Evolutionary conservation across 768 basidiomycete species (phyloP).

Genomic region (Botryobasidium botryosum): DNA sequence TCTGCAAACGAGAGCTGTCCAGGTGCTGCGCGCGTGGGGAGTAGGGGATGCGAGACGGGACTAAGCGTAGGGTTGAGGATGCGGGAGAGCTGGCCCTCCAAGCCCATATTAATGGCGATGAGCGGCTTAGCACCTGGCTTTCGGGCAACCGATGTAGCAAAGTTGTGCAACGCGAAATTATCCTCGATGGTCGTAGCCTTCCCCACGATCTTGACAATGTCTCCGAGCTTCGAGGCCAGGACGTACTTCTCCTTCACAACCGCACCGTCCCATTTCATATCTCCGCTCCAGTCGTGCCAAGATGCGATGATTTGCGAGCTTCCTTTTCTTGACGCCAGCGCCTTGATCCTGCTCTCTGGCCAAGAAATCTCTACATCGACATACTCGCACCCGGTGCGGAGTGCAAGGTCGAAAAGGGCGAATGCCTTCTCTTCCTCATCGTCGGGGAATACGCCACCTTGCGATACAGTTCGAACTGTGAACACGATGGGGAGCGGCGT

Average conservation of each 20-base stretch:
- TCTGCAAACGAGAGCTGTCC: conserved; percentile 83
- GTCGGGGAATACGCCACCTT: conserved; percentile 88
- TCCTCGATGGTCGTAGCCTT: conserved; percentile 60
- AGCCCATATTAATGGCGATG: conserved; percentile 89
- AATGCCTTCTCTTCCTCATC: conserved; percentile 50
- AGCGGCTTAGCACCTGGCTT: conserved; percentile 52
- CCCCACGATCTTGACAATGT: conserved; percentile 85
- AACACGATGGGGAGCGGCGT: conserved; percentile 79
- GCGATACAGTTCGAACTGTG: conserved; percentile 72
- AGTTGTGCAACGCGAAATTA: conserved; percentile 63
- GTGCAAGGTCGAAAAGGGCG: conserved; percentile 56
- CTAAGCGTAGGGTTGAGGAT: conserved; percentile 74
- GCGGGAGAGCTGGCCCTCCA: conserved; percentile 76
- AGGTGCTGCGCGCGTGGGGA: conserved; percentile 79
- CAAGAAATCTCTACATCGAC: conserved; percentile 79
- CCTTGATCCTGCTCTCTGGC: conserved; percentile 41
- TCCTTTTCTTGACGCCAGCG: conserved; percentile 46
- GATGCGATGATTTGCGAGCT: conserved; percentile 72
- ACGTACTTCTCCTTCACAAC: conserved; percentile 52
- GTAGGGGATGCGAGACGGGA: conserved; percentile 75
- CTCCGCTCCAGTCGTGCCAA: conserved; percentile 88
- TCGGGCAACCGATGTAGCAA: conserved; percentile 34
- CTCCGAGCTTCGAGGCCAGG: conserved; percentile 48
- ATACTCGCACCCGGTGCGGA: conserved; percentile 80
- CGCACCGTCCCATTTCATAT: conserved; percentile 60